Base-by-base conservation (phyloP, 2,329 filamentous ascomycete species). In the Colletotrichum sidae region DNA sequence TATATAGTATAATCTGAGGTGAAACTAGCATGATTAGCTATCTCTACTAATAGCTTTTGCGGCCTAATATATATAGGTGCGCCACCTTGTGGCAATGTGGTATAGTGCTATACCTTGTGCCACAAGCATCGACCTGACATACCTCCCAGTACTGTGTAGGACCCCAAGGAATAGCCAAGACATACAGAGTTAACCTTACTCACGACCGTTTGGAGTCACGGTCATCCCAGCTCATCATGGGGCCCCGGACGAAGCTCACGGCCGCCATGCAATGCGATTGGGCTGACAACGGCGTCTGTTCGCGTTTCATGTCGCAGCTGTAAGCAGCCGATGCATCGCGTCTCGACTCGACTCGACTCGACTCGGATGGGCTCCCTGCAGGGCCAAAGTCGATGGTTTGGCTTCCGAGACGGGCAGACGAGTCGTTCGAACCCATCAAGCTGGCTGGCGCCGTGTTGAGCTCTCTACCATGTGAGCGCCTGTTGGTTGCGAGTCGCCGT, bases 271-370 rank as follows among this genome's bases (percentile, higher is more conserved):
- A 41, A 60, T 55, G 57, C 57, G 57, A 60, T 60, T 47, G 57
- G 57, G n/a, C 15, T 38, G 35, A 44, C 35, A 13, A 41, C n/a
- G 41, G 38, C 49, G 51, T 55, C 57, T 46, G 57, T 55, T 39
- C 57, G 49, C 50, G 57, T 60, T 60, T 60, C 57, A 60, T 15
- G 42, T 55, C 38, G 55, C 55, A 51, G 35, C 34, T 44, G 49
- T 17, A 34, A 9, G 37, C n/a, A 47, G 37, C 55, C 45, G 55
- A 11, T 46, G 25, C 45, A 39, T 58, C 42, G 15, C 12, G 55
- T 46, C 55, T 58, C 55, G 51, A 38, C 9, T 50, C 39, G 5
- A 17, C 55, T 58, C 55, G 51, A 38, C 55, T 51, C 55, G 51
- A 25, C 9, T 50, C 39, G 5, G 17, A 11, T 17, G 34, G 25